These are phyloP conservation scores for Botrytis paeoniae DNA, from an alignment of 2,329 filamentous ascomycete species.

Conservation along the genomic window DNA sequence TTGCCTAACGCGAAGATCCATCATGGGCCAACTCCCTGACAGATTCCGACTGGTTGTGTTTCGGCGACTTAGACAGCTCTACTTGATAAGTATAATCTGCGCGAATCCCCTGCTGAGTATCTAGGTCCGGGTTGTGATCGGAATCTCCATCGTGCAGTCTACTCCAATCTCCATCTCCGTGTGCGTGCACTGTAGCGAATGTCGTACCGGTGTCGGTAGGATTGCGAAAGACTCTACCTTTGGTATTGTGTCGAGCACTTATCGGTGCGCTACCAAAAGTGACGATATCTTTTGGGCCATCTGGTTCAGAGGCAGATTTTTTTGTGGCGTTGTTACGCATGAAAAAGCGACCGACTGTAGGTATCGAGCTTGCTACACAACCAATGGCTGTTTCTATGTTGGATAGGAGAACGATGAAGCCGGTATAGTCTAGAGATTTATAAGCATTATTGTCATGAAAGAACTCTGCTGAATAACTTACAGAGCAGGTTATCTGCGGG, in stretches of 20 bases:
- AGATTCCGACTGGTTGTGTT: conserved; percentile 1
- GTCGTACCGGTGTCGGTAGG: conserved; percentile 18
- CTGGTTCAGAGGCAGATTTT: not conserved
- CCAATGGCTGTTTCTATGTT: conserved; percentile 19
- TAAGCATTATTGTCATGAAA: not conserved
- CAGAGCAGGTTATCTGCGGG: conserved; percentile 28
- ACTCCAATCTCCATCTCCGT: conserved; percentile 20
- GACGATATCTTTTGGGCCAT: not conserved
- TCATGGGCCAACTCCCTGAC: not conserved
- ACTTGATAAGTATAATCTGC: conserved; percentile 21
- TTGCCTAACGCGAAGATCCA: not conserved
- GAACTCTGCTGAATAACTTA: conserved; percentile 23
- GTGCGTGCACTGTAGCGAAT: conserved; percentile 12
- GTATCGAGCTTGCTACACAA: conserved; percentile 16
- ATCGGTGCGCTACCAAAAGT: conserved; percentile 11
- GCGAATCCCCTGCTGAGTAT: not conserved
- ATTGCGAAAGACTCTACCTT: conserved; percentile 13
- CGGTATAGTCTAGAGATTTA: conserved; percentile 6
- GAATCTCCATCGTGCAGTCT: conserved; percentile 15
- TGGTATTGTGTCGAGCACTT: not conserved
- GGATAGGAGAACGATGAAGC: conserved; percentile 15
- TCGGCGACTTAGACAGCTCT: conserved; percentile 10
- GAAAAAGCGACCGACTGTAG: conserved; percentile 14
- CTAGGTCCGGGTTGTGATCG: not conserved
- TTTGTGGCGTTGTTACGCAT: not conserved